phyloP scores from a whole-genome alignment of 1,284 basidiomycete species.

The Inonotus hispidus region DNA sequence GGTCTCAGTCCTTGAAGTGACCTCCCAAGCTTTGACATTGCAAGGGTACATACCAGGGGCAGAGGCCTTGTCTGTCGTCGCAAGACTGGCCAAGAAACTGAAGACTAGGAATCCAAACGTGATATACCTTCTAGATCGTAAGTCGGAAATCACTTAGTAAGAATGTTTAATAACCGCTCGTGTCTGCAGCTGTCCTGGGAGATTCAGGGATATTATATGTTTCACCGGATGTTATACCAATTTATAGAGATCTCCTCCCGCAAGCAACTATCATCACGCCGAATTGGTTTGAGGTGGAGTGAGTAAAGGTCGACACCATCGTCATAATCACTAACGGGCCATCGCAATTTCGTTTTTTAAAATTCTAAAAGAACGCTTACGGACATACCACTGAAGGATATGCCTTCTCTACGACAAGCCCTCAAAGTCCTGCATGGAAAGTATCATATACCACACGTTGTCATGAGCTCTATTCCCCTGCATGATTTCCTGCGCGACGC shows the following conservation, averaged over 20 bases:
- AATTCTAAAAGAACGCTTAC: conserved; percentile 61
- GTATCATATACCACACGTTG: conserved; percentile 78
- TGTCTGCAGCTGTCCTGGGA: conserved; percentile 71
- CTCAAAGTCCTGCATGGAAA: conserved; percentile 69
- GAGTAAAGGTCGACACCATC: no score
- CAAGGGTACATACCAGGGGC: conserved; percentile 86
- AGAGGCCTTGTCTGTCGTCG: conserved; percentile 68
- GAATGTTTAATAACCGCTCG: conserved; percentile 1
- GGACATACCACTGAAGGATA: conserved; percentile 58
- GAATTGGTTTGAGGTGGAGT: conserved; percentile 99
- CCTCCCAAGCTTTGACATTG: neutral
- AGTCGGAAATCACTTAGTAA: conserved; percentile 26
- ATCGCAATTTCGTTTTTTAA: neutral
- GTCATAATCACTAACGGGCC: no score
- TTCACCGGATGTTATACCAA: conserved; percentile 79
- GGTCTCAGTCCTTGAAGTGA: neutral
- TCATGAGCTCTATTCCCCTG: conserved; percentile 86
- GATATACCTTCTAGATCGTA: conserved; percentile 88
- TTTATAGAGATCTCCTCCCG: conserved; percentile 78
- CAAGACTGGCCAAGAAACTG: conserved; percentile 57
- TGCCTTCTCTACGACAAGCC: conserved; percentile 62
- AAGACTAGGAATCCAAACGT: conserved; percentile 52
- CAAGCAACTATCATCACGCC: conserved; percentile 91
- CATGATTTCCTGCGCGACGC: conserved; percentile 45
- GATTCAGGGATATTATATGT: conserved; percentile 90